phyloP scores from a whole-genome alignment of 805 yeast genomes.

The Wilhelminamyces savonicus region DNA sequence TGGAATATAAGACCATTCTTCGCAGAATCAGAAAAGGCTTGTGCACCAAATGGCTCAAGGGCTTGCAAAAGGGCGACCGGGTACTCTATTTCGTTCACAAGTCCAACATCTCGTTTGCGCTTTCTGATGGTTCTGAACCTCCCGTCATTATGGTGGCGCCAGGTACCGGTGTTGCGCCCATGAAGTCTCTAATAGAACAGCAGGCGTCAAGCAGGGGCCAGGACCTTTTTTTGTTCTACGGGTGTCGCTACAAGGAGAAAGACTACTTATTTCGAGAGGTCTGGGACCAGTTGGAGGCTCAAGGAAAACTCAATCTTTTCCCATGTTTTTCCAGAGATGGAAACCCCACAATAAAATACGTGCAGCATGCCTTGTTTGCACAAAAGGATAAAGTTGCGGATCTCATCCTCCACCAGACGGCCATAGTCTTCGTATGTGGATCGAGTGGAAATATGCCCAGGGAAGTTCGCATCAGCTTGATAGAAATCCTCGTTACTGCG shows the following conservation, averaged over 20 bases:
- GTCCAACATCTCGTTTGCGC: conserved; percentile 34
- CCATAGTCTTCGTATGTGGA: conserved; percentile 79
- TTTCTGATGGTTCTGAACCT: conserved; percentile 9
- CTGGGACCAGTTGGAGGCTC: conserved; percentile 36
- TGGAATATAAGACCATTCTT: conserved; percentile 78
- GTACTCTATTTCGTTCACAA: conserved; percentile 47
- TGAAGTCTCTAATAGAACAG: conserved; percentile 60
- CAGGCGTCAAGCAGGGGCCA: conserved; percentile 10
- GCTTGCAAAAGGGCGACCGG: conserved; percentile 40
- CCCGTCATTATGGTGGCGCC: conserved; percentile 76
- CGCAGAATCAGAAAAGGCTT: conserved; percentile 72
- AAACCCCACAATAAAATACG: conserved; percentile 48
- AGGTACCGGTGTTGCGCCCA: conserved; percentile 96
- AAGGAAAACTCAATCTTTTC: conserved; percentile 28
- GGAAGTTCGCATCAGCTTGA: conserved; percentile 76
- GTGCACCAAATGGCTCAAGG: conserved; percentile 71
- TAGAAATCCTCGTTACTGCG: conserved; percentile 48
- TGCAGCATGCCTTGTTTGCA: conserved; percentile 64
- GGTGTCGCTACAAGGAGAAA: conserved; percentile 58
- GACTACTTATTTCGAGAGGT: conserved; percentile 62
- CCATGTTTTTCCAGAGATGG: conserved; percentile 44
- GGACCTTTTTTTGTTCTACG: conserved; percentile 57
- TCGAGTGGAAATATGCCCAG: conserved; percentile 92
- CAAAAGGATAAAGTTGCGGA: conserved; percentile 45
- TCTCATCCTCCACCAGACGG: conserved; percentile 48